Evolutionary conservation across 2,329 filamentous ascomycete genomes (phyloP), one percentile per base, ranked within the genome.

Genomic region (Penicillium sp.): DNA sequence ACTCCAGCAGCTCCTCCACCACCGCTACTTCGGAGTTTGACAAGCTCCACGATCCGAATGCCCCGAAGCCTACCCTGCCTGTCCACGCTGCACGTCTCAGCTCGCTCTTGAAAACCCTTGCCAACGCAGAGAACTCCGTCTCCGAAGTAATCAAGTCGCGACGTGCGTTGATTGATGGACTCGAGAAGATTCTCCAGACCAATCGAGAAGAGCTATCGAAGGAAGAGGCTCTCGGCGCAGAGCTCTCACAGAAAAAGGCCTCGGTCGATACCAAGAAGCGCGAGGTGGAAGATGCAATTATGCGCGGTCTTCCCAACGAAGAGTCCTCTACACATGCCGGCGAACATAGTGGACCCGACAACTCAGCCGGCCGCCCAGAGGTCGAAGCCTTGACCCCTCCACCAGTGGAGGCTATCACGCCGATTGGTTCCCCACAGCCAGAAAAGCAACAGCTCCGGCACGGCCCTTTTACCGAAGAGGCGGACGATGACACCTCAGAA

Each of bases 31-130:
- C 86, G 60, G 93, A 97, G 62, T 97, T 91, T 67, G 84, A 88
- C 47, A 96, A 93, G 71, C 81, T 95, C 67, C 89, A 86, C 51
- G 89, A 91, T 63, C 83, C 91, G 0, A 79, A 80, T 27, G 82
- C 82, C 0, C 78, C 83, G 1, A 78, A 87, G 1, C 91, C 93
- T 0, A 88, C 91, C 0, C 87, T 92, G 0, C 92, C 94, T 1
- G 92, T 99, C 18, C 90, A 96, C 68, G 94, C 94, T 2, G 93
- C 93, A 13, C 88, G 91, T 27, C 83, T 99, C 8, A 92, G 90
- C 61, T 89, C 90, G 2, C 80, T 99, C n/a, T 81, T 97, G 50
- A 97, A 94, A 77, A 89, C 86, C 7, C 81, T 99, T 16, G 90
- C 91, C 18, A 90, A 84, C 60, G 94, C 94, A 3, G 92, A 99